These are phyloP conservation scores for Pestalotiopsis sp. DNA, from an alignment of 2,329 filamentous ascomycete species.

Conservation along the genomic window DNA sequence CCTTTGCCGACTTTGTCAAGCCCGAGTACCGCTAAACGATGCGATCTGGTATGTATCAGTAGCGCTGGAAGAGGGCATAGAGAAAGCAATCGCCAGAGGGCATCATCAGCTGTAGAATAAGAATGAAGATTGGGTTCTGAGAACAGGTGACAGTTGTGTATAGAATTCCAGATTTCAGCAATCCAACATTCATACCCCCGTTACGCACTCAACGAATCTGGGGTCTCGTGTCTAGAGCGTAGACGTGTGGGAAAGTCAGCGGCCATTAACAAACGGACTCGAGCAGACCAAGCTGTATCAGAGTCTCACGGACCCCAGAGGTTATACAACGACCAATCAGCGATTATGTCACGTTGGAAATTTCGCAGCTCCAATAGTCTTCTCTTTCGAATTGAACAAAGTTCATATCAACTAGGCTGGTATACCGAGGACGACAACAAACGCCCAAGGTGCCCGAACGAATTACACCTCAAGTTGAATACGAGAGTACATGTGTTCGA, in stretches of 20 bases:
- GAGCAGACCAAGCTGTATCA: too few species aligned
- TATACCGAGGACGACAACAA: too few species aligned
- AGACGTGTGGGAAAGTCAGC: not conserved
- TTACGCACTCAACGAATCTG: not conserved
- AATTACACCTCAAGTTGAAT: too few species aligned
- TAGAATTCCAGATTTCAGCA: constrained; percentile 12
- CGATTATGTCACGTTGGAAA: too few species aligned
- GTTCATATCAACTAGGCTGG: too few species aligned
- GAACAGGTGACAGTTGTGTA: constrained; percentile 9
- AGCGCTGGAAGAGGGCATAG: constrained; percentile 2
- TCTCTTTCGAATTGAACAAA: too few species aligned
- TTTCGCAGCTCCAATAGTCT: too few species aligned
- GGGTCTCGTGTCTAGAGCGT: not conserved
- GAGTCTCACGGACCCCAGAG: too few species aligned
- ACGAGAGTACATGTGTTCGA: too few species aligned
- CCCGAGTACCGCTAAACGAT: constrained; percentile 81
- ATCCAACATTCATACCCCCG: constrained; percentile 3
- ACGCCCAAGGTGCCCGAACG: too few species aligned
- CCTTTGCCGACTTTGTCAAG: constrained; percentile 93
- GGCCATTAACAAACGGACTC: too few species aligned
- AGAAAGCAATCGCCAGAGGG: not conserved
- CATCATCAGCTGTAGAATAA: constrained; percentile 10
- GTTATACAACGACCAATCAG: too few species aligned
- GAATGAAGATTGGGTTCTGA: not conserved
- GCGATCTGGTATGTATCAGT: not conserved